These are phyloP conservation scores for Plectosphaerella plurivora DNA, from an alignment of 2,329 filamentous ascomycete genomes.

Conservation along the genomic window DNA sequence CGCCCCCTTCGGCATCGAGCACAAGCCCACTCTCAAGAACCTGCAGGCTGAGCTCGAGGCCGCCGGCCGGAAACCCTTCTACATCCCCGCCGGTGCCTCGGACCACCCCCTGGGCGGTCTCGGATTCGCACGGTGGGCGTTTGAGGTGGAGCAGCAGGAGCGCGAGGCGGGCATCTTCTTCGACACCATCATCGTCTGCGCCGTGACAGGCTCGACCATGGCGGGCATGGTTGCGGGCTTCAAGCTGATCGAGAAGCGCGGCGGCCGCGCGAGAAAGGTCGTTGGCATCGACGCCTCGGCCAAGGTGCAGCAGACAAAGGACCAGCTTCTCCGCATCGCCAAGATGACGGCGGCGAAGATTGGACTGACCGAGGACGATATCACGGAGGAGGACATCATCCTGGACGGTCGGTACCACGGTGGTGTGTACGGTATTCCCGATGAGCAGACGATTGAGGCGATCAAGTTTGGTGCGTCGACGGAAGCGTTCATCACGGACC, in stretches of 20 bases:
- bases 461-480: constrained; percentile 64
- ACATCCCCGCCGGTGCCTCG: constrained; percentile 67
- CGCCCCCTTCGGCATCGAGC: constrained; percentile 62
- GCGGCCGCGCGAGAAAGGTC: constrained; percentile 28
- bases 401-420: constrained; percentile 63
- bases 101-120: constrained; percentile 67
- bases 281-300: constrained; percentile 33
- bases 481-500: constrained; percentile 71
- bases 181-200: constrained; percentile 64
- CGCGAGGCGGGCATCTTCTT: constrained; percentile 58
- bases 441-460: constrained; percentile 60
- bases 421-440: constrained; percentile 63
- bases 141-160: constrained; percentile 64
- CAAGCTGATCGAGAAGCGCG: constrained; percentile 51
- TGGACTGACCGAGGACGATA: constrained; percentile 53
- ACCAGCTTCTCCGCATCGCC: constrained; percentile 64
- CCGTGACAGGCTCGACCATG: constrained; percentile 66
- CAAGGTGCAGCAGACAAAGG: constrained; percentile 56
- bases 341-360: constrained; percentile 59
- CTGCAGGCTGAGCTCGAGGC: constrained; percentile 48
- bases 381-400: constrained; percentile 57
- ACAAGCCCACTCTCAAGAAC: constrained; percentile 55
- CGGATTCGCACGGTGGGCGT: constrained; percentile 67
- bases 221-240: constrained; percentile 71
- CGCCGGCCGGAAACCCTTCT: constrained; percentile 59